Percentiles rank a stretch among this genome's conserved stretches.
Conservation (phyloP, 2,329 filamentous ascomycete genomes). For the Hypoxylon sp. region DNA sequence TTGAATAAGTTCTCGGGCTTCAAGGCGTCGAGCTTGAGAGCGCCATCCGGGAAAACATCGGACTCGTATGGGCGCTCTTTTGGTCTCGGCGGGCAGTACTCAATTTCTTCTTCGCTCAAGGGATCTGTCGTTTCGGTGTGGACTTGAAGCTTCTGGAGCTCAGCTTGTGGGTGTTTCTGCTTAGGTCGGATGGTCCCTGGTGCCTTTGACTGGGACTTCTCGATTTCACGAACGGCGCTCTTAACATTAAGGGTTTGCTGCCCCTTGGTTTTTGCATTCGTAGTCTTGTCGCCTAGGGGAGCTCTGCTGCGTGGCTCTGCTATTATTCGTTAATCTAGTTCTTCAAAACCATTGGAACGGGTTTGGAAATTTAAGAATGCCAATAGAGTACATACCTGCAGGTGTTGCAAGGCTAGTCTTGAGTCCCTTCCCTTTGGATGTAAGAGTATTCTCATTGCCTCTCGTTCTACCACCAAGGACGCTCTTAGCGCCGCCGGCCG, state of each 20-base stretch:
- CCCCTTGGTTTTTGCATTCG: constrained; percentile 86
- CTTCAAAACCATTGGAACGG: too few species aligned
- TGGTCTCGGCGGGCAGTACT: constrained; percentile 87
- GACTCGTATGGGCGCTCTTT: constrained; percentile 77
- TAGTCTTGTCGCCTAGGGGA: constrained; percentile 93
- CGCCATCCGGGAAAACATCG: constrained; percentile 74
- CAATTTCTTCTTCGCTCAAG: constrained; percentile 79
- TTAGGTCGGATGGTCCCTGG: constrained; percentile 71
- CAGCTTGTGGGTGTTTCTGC: constrained; percentile 67
- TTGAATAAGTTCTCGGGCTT: constrained; percentile 72
- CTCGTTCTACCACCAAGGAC: constrained; percentile 68
- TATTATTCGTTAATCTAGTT: constrained; percentile 24
- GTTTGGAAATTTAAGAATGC: not conserved
- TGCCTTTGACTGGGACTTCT: constrained; percentile 73
- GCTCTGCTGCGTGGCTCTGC: constrained; percentile 79
- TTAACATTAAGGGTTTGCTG: constrained; percentile 77
- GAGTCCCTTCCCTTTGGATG: constrained; percentile 62
- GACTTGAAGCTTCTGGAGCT: constrained; percentile 73
- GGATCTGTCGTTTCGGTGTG: constrained; percentile 67
- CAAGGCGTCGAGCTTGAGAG: constrained; percentile 70
- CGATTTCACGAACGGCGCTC: constrained; percentile 69
- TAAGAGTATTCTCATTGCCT: constrained; percentile 70
- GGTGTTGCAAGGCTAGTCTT: constrained; percentile 83
- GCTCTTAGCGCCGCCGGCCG: constrained; percentile 72
- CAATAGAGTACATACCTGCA: constrained; percentile 71